Evolutionary conservation across 495 filamentous ascomycete species (phyloP), one percentile per base, ranked within the genome.

Genomic region (Hyaloscypha bicolor): DNA sequence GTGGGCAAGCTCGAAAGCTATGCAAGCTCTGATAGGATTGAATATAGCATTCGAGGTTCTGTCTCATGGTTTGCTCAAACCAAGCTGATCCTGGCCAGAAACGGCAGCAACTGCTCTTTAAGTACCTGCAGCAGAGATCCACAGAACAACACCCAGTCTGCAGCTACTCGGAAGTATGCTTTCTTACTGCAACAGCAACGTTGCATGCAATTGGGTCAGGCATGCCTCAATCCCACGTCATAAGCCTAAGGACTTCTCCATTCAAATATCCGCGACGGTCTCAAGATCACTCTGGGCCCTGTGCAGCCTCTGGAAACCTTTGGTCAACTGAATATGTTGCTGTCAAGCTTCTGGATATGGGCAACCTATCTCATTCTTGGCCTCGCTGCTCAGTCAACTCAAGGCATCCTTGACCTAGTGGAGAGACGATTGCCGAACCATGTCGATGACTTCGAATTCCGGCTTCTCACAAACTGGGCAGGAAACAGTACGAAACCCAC

Each of bases 321-420:
- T 19, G 35, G 35, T 37, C 8, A 37, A 35, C 42, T 42, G 29
- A 64, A 30, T 29, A 73, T 73, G 69, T 63, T 65, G 30, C 53
- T 62, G 32, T 59, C 48, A 12, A 55, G 55, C n/a, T 30, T 61
- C 8, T 65, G 66, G 19, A 29, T 68, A 45, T 73, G 68, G 63
- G 45, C 64, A 42, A 19, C 42, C 9, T 55, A 66, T 29, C 48
- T 60, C 45, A 61, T 69, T 9, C 51, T 69, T 22, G 60, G 58
- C 19, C 59, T 65, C 29, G 70, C 68, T 11, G 62, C 65, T 14
- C 74, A 74, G 64, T 78, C 79, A 5, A 79, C 76, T 4, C 62
- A 78, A 33, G 83, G 81, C 19, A 76, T 86, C 45, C 75, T 80
- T 29, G 75, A 77, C 48, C 75, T 86, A 19, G 75, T 86, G 14